A percentile compares a stretch with the other conserved stretches of the same genome.
Conservation (phyloP, 129 eudicot genomes). For the Flaveria linearis region DNA sequence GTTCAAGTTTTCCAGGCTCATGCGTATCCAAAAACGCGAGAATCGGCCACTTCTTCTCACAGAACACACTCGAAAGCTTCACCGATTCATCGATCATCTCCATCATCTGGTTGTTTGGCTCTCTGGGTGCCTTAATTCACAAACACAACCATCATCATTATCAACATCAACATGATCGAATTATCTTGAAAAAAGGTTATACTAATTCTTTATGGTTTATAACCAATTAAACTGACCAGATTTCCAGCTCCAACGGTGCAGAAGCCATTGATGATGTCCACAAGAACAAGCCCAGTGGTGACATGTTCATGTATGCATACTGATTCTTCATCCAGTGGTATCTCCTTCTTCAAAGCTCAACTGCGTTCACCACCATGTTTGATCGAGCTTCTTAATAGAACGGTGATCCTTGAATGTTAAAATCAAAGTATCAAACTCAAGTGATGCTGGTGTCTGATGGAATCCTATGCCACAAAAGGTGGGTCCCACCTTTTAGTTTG, state of each 20-base stretch:
- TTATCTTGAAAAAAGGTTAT: background rate
- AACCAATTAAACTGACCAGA: conserved; percentile 32
- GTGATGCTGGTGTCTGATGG: no score
- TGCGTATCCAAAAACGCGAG: conserved; percentile 75
- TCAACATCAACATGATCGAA: background rate
- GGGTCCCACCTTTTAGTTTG: no score
- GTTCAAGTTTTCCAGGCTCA: conserved; percentile 67
- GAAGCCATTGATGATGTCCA: conserved; percentile 82
- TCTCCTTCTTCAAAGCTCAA: conserved; percentile 60
- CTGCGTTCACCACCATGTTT: conserved; percentile 45
- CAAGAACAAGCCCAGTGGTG: conserved; percentile 64
- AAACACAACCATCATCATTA: conserved; percentile 19
- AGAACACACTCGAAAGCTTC: conserved; percentile 47
- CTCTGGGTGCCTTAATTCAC: conserved; percentile 68
- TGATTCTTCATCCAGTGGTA: conserved; percentile 61
- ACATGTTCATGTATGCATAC: conserved; percentile 44
- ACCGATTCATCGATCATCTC: conserved; percentile 58
- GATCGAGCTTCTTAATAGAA: background rate
- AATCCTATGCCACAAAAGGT: no score
- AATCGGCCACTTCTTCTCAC: conserved; percentile 71
- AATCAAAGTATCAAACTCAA: no score
- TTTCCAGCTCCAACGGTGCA: conserved; percentile 79
- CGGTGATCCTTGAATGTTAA: no score
- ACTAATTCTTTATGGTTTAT: background rate
- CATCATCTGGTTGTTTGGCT: conserved; percentile 47